Evolutionary conservation across 2,329 filamentous ascomycete genomes (phyloP).

Genomic region (Ilyonectria robusta): DNA sequence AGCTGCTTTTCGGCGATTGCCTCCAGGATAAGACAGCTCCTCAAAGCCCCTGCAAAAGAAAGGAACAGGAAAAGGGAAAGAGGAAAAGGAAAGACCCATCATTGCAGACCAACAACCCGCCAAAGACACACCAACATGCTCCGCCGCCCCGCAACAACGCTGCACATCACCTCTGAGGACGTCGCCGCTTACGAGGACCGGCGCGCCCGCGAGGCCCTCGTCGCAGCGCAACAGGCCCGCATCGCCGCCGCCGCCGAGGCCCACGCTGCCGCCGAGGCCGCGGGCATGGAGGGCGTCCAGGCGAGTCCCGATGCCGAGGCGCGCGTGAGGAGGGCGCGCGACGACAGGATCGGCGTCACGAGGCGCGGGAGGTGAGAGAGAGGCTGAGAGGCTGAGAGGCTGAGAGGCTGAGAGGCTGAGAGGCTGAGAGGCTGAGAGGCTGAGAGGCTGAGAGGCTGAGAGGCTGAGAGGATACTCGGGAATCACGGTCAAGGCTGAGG

Average conservation of each 20-base stretch:
- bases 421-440: no score
- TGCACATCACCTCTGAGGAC: conserved; percentile 79
- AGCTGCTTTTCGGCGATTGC: neutral
- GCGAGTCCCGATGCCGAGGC: conserved; percentile 45
- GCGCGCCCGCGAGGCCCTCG: conserved; percentile 60
- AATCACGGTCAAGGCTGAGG: neutral
- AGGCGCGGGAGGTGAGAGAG: conserved; percentile 36
- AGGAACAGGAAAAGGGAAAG: no score
- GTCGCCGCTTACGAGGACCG: conserved; percentile 79
- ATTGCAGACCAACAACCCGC: neutral
- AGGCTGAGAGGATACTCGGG: neutral
- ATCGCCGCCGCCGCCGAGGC: conserved; percentile 45
- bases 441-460: neutral
- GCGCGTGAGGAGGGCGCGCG: conserved; percentile 50
- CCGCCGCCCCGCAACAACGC: conserved; percentile 76
- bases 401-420: neutral
- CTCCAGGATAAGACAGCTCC: neutral
- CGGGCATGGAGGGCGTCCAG: conserved; percentile 50
- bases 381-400: no score
- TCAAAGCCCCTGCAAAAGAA: conserved; percentile 1
- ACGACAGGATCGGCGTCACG: conserved; percentile 57
- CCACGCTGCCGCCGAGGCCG: conserved; percentile 28
- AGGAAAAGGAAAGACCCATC: no score
- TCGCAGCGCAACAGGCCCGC: conserved; percentile 51
- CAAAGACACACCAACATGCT: conserved; percentile 65